These are phyloP conservation scores for Russula ochroleuca DNA, from an alignment of 768 basidiomycete species.

Conservation along the genomic window DNA sequence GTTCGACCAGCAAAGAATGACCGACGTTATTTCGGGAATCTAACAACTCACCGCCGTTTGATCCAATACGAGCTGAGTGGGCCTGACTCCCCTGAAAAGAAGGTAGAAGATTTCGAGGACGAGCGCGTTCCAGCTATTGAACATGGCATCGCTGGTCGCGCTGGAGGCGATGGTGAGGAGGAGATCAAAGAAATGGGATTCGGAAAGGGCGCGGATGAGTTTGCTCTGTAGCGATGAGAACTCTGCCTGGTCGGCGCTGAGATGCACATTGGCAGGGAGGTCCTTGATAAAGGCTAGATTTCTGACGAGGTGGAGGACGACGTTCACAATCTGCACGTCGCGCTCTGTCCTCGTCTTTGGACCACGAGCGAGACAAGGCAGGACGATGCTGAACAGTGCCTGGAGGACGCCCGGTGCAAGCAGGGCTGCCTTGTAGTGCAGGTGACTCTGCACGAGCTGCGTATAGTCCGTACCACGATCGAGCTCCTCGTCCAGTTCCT, in stretches of 20 bases:
- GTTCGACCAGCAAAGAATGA: neutral
- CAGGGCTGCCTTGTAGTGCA: conserved; percentile 83
- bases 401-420: conserved; percentile 64
- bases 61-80: conserved; percentile 52
- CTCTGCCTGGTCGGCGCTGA: conserved; percentile 76
- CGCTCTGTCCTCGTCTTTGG: conserved; percentile 66
- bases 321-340: conserved; percentile 82
- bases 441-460: conserved; percentile 71
- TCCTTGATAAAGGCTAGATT: conserved; percentile 96
- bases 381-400: conserved; percentile 66
- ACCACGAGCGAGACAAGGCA: conserved; percentile 73
- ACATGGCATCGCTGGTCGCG: conserved; percentile 66
- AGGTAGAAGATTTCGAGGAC: conserved; percentile 92
- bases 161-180: conserved; percentile 85
- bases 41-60: conserved; percentile 54
- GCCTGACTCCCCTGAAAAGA: conserved; percentile 75
- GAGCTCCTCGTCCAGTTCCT: conserved; percentile 80
- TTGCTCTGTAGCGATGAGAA: conserved; percentile 73
- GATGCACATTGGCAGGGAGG: conserved; percentile 61
- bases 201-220: conserved; percentile 64
- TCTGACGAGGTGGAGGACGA: conserved; percentile 83
- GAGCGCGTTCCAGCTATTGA: conserved; percentile 83
- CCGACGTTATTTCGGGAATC: no score
- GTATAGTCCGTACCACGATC: conserved; percentile 88
- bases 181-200: conserved; percentile 69